Conservation (phyloP, 768 basidiomycete species). For the Lentinus tigrinus region DNA sequence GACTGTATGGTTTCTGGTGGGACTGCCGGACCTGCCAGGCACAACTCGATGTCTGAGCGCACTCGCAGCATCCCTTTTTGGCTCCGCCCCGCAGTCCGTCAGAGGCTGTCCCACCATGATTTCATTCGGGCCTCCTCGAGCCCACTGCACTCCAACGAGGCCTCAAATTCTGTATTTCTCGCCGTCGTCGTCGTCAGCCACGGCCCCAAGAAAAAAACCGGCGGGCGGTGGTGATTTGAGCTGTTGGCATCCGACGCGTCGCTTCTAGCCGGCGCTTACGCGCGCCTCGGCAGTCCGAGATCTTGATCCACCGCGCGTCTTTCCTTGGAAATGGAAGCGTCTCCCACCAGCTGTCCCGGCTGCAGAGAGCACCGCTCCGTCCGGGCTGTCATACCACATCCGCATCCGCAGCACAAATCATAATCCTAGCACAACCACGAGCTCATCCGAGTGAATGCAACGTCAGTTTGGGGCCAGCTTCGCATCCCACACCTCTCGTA, state of each 20-base stretch:
- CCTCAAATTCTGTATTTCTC: background rate
- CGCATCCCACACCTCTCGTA: slow-evolving; percentile 46
- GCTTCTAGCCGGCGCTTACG: slow-evolving; percentile 3
- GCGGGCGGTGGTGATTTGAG: background rate
- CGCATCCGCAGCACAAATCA: background rate
- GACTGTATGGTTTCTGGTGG: slow-evolving; percentile 6
- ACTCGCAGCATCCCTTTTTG: background rate
- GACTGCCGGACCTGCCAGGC: slow-evolving; percentile 10
- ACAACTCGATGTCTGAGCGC: background rate
- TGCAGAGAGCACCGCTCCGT: no score
- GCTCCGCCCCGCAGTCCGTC: background rate
- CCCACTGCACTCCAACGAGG: background rate
- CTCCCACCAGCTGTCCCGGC: no score
- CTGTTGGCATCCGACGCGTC: slow-evolving; percentile 5
- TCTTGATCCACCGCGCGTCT: no score
- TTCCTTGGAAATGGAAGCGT: no score
- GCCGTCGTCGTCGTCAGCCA: background rate
- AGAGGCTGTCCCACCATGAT: slow-evolving; percentile 2
- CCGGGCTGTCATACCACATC: background rate
- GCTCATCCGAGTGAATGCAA: background rate
- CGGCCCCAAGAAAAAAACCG: background rate
- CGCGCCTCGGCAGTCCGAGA: slow-evolving; percentile 3
- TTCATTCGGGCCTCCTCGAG: background rate
- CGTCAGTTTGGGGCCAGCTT: slow-evolving; percentile 43
- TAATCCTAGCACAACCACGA: background rate